Evolutionary conservation across 495 filamentous ascomycete genomes (phyloP).

Genomic region (Xylaria sp.): DNA sequence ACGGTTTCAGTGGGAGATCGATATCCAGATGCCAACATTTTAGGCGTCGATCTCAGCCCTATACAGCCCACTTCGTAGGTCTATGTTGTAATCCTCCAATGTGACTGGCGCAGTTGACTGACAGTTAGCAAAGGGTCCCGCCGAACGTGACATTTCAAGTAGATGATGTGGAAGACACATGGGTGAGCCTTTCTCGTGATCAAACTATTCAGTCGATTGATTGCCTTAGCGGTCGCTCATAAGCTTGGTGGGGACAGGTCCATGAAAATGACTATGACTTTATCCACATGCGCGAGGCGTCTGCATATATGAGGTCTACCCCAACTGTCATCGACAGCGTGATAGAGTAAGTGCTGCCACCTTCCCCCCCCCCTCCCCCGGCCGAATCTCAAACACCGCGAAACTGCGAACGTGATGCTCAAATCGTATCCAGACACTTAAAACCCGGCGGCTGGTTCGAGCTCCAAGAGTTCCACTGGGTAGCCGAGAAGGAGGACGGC

Average conservation of each 20-base stretch:
- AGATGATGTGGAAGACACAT: conserved; percentile 52
- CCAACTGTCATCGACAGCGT: conserved; percentile 22
- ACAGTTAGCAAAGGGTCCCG: conserved; percentile 34
- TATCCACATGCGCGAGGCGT: conserved; percentile 33
- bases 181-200: conserved; percentile 34
- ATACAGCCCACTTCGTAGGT: conserved; percentile 45
- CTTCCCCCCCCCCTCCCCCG: neutral
- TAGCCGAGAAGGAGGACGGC: conserved; percentile 27
- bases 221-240: conserved; percentile 13
- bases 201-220: neutral
- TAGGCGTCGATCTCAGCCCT: conserved; percentile 52
- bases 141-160: conserved; percentile 48
- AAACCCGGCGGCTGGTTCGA: conserved; percentile 39
- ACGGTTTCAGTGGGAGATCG: conserved; percentile 25
- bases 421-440: conserved; percentile 25
- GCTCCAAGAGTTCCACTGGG: conserved; percentile 32
- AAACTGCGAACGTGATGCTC: neutral
- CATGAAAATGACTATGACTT: conserved; percentile 31
- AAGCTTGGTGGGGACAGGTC: conserved; percentile 10
- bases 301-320: conserved; percentile 26
- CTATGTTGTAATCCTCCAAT: neutral
- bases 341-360: conserved; percentile 20
- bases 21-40: conserved; percentile 30
- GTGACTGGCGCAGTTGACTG: conserved; percentile 10
- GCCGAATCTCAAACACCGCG: neutral